These are phyloP conservation scores for Quercus berberidifolia DNA, from an alignment of 306 rosid species.

Conservation along the genomic window DNA sequence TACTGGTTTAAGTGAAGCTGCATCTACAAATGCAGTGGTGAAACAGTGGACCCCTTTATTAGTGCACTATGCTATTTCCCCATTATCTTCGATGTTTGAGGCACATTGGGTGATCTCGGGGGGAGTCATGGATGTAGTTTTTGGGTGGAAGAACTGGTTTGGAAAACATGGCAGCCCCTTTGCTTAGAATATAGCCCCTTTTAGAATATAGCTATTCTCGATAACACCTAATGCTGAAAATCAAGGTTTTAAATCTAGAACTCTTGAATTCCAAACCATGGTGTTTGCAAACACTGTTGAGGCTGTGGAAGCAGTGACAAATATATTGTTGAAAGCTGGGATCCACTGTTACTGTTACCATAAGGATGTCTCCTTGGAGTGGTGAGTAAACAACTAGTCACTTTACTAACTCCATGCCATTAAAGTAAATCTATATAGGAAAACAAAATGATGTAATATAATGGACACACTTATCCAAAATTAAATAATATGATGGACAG, in stretches of 20 bases:
- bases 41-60: no score
- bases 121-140: no score
- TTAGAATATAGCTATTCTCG: no score
- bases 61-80: no score
- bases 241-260: constrained; percentile 42
- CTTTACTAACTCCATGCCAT: neutral
- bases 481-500: neutral
- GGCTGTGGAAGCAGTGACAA: constrained; percentile 85
- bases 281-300: constrained; percentile 92
- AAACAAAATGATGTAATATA: neutral
- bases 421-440: neutral
- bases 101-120: no score
- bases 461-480: neutral
- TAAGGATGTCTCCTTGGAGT: constrained; percentile 76
- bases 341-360: constrained; percentile 76
- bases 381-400: neutral
- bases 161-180: no score
- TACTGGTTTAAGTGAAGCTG: no score
- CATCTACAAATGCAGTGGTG: no score
- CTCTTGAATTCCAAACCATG: constrained; percentile 63
- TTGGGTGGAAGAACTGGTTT: no score
- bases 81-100: no score
- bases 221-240: constrained; percentile 42
- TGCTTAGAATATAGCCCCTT: no score
- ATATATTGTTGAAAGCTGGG: constrained; percentile 54